These are phyloP conservation scores for Closterium sp. DNA, from an alignment of 139 green algal genomes.

Conservation along the genomic window DNA sequence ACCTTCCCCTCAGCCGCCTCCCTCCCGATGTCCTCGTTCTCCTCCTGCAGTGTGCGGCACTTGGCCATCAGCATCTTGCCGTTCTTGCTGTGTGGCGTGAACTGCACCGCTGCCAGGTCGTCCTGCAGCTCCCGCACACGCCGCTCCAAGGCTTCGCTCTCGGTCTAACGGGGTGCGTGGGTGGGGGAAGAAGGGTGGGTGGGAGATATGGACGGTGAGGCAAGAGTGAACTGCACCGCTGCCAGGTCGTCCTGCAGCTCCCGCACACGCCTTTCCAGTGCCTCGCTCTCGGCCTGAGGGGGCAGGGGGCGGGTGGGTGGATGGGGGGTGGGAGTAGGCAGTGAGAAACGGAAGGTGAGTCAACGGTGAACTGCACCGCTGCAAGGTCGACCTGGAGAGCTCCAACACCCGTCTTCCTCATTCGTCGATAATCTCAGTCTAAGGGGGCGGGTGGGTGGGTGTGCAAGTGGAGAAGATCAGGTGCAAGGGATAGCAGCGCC, in stretches of 20 bases:
- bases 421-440: too few relatives aligned
- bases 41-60: constrained; percentile 70
- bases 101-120: constrained; percentile 68
- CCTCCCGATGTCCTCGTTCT: constrained; percentile 78
- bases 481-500: too few relatives aligned
- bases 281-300: neutral
- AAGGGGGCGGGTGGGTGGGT: too few relatives aligned
- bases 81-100: constrained; percentile 71
- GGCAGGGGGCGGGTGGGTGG: constrained; percentile 72
- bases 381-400: constrained; percentile 68
- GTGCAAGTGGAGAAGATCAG: too few relatives aligned
- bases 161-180: constrained; percentile 4
- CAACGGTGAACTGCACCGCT: constrained; percentile 62
- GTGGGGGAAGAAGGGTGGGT: neutral
- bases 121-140: constrained; percentile 63
- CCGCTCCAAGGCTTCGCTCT: constrained; percentile 60
- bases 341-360: neutral
- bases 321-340: neutral
- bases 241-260: neutral
- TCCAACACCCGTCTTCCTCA: constrained; percentile 52
- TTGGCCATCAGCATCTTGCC: constrained; percentile 79
- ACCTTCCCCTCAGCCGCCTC: constrained; percentile 72
- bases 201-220: neutral
- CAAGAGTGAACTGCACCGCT: neutral
- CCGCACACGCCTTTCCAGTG: neutral